Evolutionary conservation across 75 land plant species (phyloP).

Genomic region (Pinus tabuliformis): DNA sequence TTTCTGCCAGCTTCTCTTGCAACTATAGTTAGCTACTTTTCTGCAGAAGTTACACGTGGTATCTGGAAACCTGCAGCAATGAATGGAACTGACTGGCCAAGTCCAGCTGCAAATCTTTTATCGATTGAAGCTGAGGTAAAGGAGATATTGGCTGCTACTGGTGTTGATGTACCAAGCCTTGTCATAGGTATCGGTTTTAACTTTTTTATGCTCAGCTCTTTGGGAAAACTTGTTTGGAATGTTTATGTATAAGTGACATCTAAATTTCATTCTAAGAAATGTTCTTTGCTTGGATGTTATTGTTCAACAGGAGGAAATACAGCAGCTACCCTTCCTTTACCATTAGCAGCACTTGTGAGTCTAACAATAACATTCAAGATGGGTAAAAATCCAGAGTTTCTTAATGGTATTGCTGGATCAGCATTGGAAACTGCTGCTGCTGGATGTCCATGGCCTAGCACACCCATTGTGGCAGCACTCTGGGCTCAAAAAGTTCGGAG

Average conservation of each 20-base stretch:
- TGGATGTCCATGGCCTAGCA: slow-evolving; percentile 85
- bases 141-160: slow-evolving; percentile 79
- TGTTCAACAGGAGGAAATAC: slow-evolving; percentile 53
- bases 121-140: slow-evolving; percentile 74
- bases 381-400: slow-evolving; percentile 53
- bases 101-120: slow-evolving; percentile 90
- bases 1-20: slow-evolving; percentile 92
- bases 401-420: slow-evolving; percentile 81
- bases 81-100: slow-evolving; percentile 99
- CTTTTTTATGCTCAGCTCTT: background rate
- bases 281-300: slow-evolving; percentile 33
- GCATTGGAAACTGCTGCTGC: slow-evolving; percentile 74
- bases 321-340: slow-evolving; percentile 82
- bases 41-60: slow-evolving; percentile 90
- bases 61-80: slow-evolving; percentile 87
- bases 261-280: slow-evolving; percentile 3
- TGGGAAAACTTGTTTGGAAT: background rate
- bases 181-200: slow-evolving; percentile 46
- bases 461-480: slow-evolving; percentile 88
- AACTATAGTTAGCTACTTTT: slow-evolving; percentile 80
- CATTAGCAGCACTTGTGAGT: slow-evolving; percentile 88
- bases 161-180: slow-evolving; percentile 73
- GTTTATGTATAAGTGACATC: background rate
- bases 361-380: slow-evolving; percentile 89
- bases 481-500: slow-evolving; percentile 90